A percentile compares a stretch with the other conserved stretches of the same genome.
Conservation (phyloP, 148 eudicot genomes). For the Amaranthus hypochondriacus region DNA sequence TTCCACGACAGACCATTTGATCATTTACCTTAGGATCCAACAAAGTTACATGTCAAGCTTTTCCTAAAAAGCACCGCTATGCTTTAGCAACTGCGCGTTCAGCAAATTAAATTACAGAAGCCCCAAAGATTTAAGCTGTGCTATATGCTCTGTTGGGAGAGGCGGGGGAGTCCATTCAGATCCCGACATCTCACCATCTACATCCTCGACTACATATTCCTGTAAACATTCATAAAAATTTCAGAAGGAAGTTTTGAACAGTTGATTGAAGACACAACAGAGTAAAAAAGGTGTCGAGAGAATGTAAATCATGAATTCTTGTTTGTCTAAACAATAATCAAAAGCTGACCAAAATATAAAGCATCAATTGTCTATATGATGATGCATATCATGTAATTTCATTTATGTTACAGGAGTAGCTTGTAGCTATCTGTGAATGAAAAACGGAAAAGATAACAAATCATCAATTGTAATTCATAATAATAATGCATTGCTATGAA, state of each 20-base stretch:
- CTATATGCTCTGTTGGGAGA: conserved; percentile 80
- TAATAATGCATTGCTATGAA: too few relatives aligned
- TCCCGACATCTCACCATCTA: conserved; percentile 60
- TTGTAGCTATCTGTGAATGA: too few relatives aligned
- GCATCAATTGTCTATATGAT: too few relatives aligned
- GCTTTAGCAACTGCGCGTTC: background rate
- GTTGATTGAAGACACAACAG: background rate
- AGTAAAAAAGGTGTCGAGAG: background rate
- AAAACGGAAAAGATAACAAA: too few relatives aligned
- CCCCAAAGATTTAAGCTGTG: conserved; percentile 79
- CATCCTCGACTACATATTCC: conserved; percentile 96
- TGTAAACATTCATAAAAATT: conserved; percentile 22
- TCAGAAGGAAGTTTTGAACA: background rate
- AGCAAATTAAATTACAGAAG: conserved; percentile 37
- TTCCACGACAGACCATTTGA: background rate
- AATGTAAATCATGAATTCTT: background rate
- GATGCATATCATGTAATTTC: too few relatives aligned
- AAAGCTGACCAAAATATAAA: background rate
- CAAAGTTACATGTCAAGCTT: background rate
- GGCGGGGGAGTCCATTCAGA: conserved; percentile 82
- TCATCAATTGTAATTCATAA: too few relatives aligned
- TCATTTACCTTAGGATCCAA: background rate
- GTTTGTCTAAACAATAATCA: background rate
- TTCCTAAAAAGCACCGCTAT: background rate
- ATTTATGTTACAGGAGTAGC: too few relatives aligned